phyloP scores from a whole-genome alignment of 1,139 yeast genomes.

The Williopsis jadinii region DNA sequence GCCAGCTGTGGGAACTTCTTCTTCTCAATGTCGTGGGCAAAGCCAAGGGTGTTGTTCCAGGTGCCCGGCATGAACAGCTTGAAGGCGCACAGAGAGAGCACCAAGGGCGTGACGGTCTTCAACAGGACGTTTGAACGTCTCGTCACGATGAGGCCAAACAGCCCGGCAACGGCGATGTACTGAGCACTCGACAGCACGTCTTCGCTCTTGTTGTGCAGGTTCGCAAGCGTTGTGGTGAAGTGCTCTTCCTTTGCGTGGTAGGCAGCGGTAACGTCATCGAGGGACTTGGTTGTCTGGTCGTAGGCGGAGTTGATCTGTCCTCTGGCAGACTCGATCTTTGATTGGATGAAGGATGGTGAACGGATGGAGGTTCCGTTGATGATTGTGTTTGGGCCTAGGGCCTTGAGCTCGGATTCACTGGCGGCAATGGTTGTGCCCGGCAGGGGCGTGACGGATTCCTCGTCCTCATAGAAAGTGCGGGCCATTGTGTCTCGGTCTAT shows the following conservation, averaged over 20 bases:
- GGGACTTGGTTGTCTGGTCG: conserved; percentile 28
- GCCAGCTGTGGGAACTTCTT: conserved; percentile 61
- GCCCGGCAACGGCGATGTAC: conserved; percentile 65
- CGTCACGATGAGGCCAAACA: conserved; percentile 75
- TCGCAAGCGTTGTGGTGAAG: conserved; percentile 60
- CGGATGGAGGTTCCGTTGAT: conserved; percentile 56
- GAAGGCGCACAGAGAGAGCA: conserved; percentile 65
- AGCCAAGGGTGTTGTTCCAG: conserved; percentile 52
- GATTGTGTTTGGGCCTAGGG: conserved; percentile 37
- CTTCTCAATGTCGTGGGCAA: conserved; percentile 63
- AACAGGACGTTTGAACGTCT: conserved; percentile 62
- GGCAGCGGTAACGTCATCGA: conserved; percentile 38
- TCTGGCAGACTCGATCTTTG: conserved; percentile 34
- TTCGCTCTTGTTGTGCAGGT: conserved; percentile 65
- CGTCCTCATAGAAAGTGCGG: conserved; percentile 51
- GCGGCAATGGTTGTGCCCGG: conserved; percentile 53
- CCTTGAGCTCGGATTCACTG: conserved; percentile 37
- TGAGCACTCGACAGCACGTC: conserved; percentile 70
- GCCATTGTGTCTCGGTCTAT: conserved; percentile 4
- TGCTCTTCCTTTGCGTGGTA: conserved; percentile 58
- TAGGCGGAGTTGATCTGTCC: conserved; percentile 33
- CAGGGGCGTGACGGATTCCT: conserved; percentile 39
- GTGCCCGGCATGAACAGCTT: conserved; percentile 75
- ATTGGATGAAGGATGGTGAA: conserved; percentile 31
- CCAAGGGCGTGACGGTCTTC: conserved; percentile 54